phyloP scores from a whole-genome alignment of 2,329 filamentous ascomycete genomes.

The Nigrospora osmanthi region DNA sequence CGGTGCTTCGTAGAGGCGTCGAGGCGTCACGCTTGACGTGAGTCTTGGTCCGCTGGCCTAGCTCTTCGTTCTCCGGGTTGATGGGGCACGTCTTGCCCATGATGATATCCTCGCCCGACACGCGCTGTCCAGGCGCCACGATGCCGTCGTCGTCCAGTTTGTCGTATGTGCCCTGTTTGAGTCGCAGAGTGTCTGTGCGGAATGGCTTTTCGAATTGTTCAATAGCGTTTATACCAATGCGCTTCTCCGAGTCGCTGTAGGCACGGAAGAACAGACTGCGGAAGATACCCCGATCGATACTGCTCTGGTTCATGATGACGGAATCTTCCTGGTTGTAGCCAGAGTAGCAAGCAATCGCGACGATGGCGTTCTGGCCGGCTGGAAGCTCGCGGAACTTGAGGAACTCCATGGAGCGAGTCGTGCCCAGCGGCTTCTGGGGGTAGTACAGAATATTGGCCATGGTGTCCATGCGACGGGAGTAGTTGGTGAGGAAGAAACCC shows the following conservation, averaged over 20 bases:
- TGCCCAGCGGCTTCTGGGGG: conserved; percentile 93
- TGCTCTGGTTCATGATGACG: conserved; percentile 99
- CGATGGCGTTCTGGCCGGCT: conserved; percentile 95
- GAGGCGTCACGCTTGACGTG: conserved; percentile 95
- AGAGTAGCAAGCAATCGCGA: conserved; percentile 94
- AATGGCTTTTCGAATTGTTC: conserved; percentile 95
- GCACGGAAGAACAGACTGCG: conserved; percentile 96
- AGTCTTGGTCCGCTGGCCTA: conserved; percentile 81
- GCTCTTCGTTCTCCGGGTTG: conserved; percentile 83
- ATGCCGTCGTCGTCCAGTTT: conserved; percentile 97
- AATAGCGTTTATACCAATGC: conserved; percentile 84
- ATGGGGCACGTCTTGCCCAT: conserved; percentile 98
- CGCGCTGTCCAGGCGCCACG: conserved; percentile 85
- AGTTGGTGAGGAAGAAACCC: conserved; percentile 98
- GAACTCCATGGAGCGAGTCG: conserved; percentile 97
- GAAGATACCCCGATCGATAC: conserved; percentile 95
- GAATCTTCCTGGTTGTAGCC: conserved; percentile 99
- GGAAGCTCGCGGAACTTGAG: conserved; percentile 96
- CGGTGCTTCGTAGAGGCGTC: conserved; percentile 87
- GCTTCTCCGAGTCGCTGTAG: conserved; percentile 95
- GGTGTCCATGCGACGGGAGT: conserved; percentile 94
- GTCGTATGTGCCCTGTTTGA: conserved; percentile 94
- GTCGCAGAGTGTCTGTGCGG: conserved; percentile 75
- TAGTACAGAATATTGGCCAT: conserved; percentile 99
- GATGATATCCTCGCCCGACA: conserved; percentile 97